A percentile compares a stretch with the other conserved stretches of the same genome.
Evolutionary conservation across 192 early-diverging fungal species (phyloP).

Genomic region (Backusella morwellensis): DNA sequence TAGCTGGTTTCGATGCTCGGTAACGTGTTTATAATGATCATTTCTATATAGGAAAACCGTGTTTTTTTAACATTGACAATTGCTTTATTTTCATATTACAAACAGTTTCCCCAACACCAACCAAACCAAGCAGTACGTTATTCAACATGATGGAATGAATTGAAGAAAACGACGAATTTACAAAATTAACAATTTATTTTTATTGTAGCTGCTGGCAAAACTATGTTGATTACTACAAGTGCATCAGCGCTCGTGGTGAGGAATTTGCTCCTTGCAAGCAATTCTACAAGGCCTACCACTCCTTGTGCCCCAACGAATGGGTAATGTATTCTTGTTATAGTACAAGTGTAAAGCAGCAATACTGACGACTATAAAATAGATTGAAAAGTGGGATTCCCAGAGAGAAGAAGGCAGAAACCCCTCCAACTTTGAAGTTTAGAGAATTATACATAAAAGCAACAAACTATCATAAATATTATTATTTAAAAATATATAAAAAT

Average conservation of each 20-base stretch:
- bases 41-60: neutral
- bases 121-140: slow-evolving; percentile 83
- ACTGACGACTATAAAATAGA: slow-evolving; percentile 19
- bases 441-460: slow-evolving; percentile 6
- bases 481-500: slow-evolving; percentile 11
- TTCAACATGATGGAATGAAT: neutral
- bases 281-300: slow-evolving; percentile 81
- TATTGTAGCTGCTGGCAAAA: slow-evolving; percentile 91
- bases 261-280: slow-evolving; percentile 91
- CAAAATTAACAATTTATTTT: neutral
- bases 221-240: slow-evolving; percentile 94
- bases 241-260: slow-evolving; percentile 92
- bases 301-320: slow-evolving; percentile 92
- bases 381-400: slow-evolving; percentile 46
- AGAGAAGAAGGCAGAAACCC: slow-evolving; percentile 49
- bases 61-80: neutral
- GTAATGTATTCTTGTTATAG: slow-evolving; percentile 52
- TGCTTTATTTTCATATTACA: neutral
- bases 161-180: neutral
- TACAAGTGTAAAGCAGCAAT: neutral
- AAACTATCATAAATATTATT: neutral
- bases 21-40: slow-evolving; percentile 18
- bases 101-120: slow-evolving; percentile 95
- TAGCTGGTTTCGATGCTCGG: slow-evolving; percentile 62
- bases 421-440: slow-evolving; percentile 47